These are phyloP conservation scores for Immersiporthe knoxdaviesiana DNA, from an alignment of 2,329 filamentous ascomycete genomes.

Conservation along the genomic window DNA sequence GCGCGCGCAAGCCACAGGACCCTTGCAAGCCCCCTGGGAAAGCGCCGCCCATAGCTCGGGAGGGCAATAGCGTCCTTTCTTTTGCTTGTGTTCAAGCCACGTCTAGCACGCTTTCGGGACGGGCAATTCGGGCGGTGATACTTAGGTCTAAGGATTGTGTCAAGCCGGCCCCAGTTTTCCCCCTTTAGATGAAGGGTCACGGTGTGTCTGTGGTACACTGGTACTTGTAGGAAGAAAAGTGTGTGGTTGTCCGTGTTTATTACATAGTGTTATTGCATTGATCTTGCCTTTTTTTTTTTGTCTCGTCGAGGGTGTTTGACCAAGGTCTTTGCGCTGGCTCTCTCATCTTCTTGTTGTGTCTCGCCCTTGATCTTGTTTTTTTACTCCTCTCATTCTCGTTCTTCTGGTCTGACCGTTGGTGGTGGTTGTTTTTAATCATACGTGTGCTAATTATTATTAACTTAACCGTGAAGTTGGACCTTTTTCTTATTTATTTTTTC, in stretches of 20 bases:
- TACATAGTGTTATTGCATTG: not conserved
- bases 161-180: not conserved
- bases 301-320: not conserved
- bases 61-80: not conserved
- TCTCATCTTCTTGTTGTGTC: not conserved
- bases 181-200: conserved; percentile 3
- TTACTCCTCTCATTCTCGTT: not conserved
- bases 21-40: conserved; percentile 8
- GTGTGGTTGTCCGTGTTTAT: conserved; percentile 1
- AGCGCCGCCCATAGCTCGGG: not conserved
- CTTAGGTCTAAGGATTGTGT: not conserved
- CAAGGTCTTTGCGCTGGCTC: not conserved
- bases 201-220: too few species aligned
- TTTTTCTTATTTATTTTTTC: not conserved
- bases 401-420: not conserved
- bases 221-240: not conserved
- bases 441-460: not conserved
- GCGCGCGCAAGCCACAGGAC: conserved; percentile 18
- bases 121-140: not conserved
- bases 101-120: conserved; percentile 2
- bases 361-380: not conserved
- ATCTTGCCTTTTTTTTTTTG: not conserved
- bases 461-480: not conserved
- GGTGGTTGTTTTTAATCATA: too few species aligned
- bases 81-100: conserved; percentile 11